Conservation (phyloP, 2,329 filamentous ascomycete genomes). For the Neodidymelliopsis sp. region DNA sequence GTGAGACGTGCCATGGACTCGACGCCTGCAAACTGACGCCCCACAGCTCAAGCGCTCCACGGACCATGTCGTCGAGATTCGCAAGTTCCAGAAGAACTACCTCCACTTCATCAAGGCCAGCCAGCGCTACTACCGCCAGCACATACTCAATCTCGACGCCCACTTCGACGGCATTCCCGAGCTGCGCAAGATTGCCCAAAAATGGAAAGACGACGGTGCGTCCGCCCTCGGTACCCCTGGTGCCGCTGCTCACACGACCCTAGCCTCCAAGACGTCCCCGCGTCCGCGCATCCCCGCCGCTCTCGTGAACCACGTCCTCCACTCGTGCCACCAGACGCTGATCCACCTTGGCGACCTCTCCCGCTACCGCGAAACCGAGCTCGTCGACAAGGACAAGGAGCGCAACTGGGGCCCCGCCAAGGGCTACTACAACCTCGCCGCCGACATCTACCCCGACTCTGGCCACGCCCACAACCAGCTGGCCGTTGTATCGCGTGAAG, state of each 20-base stretch:
- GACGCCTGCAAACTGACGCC: background rate
- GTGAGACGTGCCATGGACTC: slow-evolving; percentile 6
- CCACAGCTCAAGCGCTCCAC: slow-evolving; percentile 57
- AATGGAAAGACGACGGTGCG: slow-evolving; percentile 49
- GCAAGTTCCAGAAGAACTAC: slow-evolving; percentile 84
- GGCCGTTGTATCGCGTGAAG: slow-evolving; percentile 81
- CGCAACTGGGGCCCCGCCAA: slow-evolving; percentile 81
- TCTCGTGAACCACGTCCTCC: slow-evolving; percentile 68
- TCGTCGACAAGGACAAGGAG: slow-evolving; percentile 71
- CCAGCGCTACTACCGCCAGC: slow-evolving; percentile 86
- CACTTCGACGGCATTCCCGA: slow-evolving; percentile 65
- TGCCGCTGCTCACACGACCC: slow-evolving; percentile 46
- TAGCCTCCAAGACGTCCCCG: slow-evolving; percentile 40
- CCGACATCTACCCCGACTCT: slow-evolving; percentile 77
- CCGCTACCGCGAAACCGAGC: slow-evolving; percentile 79
- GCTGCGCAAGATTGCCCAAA: slow-evolving; percentile 63
- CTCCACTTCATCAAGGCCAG: slow-evolving; percentile 85
- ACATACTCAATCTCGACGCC: slow-evolving; percentile 77
- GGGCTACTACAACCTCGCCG: slow-evolving; percentile 84
- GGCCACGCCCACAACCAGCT: slow-evolving; percentile 90
- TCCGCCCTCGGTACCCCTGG: background rate
- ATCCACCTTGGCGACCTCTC: slow-evolving; percentile 90
- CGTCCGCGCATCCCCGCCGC: slow-evolving; percentile 51
- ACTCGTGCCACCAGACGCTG: slow-evolving; percentile 81
- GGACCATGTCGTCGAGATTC: slow-evolving; percentile 67